Evolutionary conservation across 148 eudicot species (phyloP).

Genomic region (Fagopyrum esculentum): DNA sequence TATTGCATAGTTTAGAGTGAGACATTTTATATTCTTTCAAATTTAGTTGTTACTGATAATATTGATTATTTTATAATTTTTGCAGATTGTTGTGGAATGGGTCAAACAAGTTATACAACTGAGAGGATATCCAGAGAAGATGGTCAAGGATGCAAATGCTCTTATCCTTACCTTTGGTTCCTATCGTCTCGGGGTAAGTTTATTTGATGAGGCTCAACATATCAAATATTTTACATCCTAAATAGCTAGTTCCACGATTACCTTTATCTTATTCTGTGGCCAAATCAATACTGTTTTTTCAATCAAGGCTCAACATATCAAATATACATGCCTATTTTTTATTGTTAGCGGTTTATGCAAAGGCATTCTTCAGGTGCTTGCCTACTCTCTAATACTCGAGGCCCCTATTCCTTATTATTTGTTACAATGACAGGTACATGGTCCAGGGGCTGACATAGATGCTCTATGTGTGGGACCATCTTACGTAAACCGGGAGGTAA

Average conservation of each 20-base stretch:
- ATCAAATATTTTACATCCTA: neutral
- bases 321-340: neutral
- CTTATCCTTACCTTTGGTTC: constrained; percentile 84
- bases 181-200: constrained; percentile 75
- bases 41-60: neutral
- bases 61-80: neutral
- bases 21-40: neutral
- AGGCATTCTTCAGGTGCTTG: neutral
- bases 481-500: constrained; percentile 75
- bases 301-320: too few relatives aligned
- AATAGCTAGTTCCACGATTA: neutral
- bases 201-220: neutral
- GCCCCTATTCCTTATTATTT: neutral
- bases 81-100: constrained; percentile 79
- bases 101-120: constrained; percentile 72
- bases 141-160: constrained; percentile 93
- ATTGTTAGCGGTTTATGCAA: neutral
- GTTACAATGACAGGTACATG: constrained; percentile 45
- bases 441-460: constrained; percentile 89
- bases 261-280: constrained; percentile 2
- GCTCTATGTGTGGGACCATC: constrained; percentile 82
- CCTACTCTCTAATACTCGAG: neutral
- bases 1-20: too few relatives aligned
- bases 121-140: constrained; percentile 80
- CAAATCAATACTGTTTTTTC: neutral